A percentile compares a stretch with the other conserved stretches of the same genome.
Conservation (phyloP, 2,329 filamentous ascomycete species). For the Amylocarpus encephaloides region DNA sequence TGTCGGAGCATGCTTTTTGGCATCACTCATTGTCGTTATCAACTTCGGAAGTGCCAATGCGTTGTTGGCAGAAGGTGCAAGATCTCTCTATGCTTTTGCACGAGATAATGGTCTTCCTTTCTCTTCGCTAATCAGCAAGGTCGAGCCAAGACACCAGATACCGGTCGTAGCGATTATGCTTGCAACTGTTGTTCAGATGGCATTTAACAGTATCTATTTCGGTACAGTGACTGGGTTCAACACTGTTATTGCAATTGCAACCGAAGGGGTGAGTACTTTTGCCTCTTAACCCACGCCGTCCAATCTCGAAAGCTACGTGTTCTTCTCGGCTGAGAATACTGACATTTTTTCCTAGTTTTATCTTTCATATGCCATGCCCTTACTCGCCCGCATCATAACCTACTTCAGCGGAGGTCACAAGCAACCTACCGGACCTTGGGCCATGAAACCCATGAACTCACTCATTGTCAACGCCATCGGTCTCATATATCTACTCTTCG, state of each 20-base stretch:
- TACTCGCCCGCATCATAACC: constrained; percentile 44
- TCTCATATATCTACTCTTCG: constrained; percentile 46
- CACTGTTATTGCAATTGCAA: constrained; percentile 50
- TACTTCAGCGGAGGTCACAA: constrained; percentile 37
- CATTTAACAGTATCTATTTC: constrained; percentile 49
- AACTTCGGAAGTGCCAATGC: constrained; percentile 36
- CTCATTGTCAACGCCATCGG: constrained; percentile 41
- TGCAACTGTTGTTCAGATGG: constrained; percentile 42
- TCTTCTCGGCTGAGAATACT: too few relatives aligned
- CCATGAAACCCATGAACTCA: constrained; percentile 34
- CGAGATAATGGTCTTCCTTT: constrained; percentile 49
- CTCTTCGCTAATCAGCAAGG: constrained; percentile 39
- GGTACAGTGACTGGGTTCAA: constrained; percentile 48
- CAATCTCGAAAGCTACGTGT: too few relatives aligned
- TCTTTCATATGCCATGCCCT: constrained; percentile 50
- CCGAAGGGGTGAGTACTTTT: constrained; percentile 35
- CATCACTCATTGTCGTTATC: constrained; percentile 38
- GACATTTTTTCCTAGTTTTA: constrained; percentile 37
- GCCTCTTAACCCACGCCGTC: background rate
- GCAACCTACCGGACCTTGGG: constrained; percentile 35
- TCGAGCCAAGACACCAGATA: constrained; percentile 40
- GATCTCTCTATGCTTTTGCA: constrained; percentile 40
- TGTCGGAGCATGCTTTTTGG: constrained; percentile 42
- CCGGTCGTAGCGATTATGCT: constrained; percentile 45
- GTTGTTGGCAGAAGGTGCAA: constrained; percentile 32